Base-by-base conservation (phyloP, 1,284 basidiomycete genomes). In the Cronartium ribicola region DNA sequence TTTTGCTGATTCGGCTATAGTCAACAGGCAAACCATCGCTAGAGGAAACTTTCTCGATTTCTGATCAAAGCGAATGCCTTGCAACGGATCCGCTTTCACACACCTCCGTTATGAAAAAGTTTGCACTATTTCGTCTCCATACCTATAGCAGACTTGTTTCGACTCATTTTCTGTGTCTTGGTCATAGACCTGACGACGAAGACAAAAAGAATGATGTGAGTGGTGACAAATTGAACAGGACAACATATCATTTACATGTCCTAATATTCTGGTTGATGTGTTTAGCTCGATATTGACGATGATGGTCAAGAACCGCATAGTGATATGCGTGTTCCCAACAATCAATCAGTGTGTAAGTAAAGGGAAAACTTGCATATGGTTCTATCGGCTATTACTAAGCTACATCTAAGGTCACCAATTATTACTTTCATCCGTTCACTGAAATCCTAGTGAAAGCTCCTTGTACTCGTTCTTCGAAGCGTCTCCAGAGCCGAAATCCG, bases 21-120 rank as follows among this genome's bases (percentile, higher is more conserved):
- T 6, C 10, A 37, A 22, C 39, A 71, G 68, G 68, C 11, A 71
- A 71, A 51, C 68, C 68, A 37, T 63, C 43, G 39, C 62, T 71
- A 7, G 68, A 64, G 40, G 68, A 64, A 64, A 22, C 36, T 20
- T 63, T 63, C 36, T 71, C 68, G 20, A 71, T 59, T 48, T 71
- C 68, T 13, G 68, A 71, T 37, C 60, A 71, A 39, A 64, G 48
- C 39, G 61, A 64, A 36, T 10, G 29, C 17, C 22, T 62, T 36
- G n/a, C n/a, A 20, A n/a, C 36, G 29, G 60, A 62, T 36, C 8
- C 60, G 10, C 7, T 62, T 39, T 40, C n/a, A 37, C 60, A 13
- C 29, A n/a, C 39, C 17, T 17, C 17, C 6, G 60, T n/a, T 62
- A n/a, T 36, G 14, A 62, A 40, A 37, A 62, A 17, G 39, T 62